These are phyloP conservation scores for Ceratocystis alfenasii DNA, from an alignment of 2,329 filamentous ascomycete genomes.

Conservation along the genomic window DNA sequence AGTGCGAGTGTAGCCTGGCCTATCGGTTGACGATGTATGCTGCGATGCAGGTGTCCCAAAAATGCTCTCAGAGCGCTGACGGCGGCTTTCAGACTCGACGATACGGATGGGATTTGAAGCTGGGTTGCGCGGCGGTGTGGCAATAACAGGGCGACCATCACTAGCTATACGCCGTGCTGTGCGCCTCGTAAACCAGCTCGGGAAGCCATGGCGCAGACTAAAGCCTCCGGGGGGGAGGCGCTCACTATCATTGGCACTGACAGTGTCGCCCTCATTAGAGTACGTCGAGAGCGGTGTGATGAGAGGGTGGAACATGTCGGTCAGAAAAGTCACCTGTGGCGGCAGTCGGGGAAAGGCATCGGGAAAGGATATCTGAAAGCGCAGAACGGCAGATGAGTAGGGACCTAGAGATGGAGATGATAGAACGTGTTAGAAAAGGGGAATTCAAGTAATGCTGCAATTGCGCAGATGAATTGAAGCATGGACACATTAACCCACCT, in stretches of 20 bases:
- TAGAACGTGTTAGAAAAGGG: background rate
- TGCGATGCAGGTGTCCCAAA: conserved; percentile 20
- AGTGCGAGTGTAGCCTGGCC: conserved; percentile 34
- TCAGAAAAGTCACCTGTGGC: conserved; percentile 76
- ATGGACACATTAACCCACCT: conserved; percentile 42
- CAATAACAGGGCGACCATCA: conserved; percentile 24
- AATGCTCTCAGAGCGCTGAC: conserved; percentile 11
- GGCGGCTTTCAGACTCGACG: conserved; percentile 13
- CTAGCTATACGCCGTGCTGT: conserved; percentile 34
- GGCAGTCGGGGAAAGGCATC: conserved; percentile 65
- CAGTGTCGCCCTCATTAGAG: conserved; percentile 59
- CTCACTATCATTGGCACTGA: conserved; percentile 74
- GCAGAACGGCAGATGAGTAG: conserved; percentile 74
- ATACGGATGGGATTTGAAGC: conserved; percentile 3
- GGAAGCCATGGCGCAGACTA: conserved; percentile 81
- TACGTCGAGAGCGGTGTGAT: conserved; percentile 90
- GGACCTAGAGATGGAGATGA: conserved; percentile 47
- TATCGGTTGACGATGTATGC: conserved; percentile 23
- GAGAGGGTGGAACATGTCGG: conserved; percentile 89
- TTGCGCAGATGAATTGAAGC: background rate
- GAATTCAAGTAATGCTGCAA: background rate
- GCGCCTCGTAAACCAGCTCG: conserved; percentile 68
- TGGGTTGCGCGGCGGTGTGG: conserved; percentile 20
- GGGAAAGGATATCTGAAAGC: conserved; percentile 83
- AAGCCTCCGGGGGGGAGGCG: conserved; percentile 79